A percentile compares a stretch with the other conserved stretches of the same genome.
These are phyloP conservation scores for Carpinus fangiana DNA, from an alignment of 306 rosid genomes.

Conservation along the genomic window DNA sequence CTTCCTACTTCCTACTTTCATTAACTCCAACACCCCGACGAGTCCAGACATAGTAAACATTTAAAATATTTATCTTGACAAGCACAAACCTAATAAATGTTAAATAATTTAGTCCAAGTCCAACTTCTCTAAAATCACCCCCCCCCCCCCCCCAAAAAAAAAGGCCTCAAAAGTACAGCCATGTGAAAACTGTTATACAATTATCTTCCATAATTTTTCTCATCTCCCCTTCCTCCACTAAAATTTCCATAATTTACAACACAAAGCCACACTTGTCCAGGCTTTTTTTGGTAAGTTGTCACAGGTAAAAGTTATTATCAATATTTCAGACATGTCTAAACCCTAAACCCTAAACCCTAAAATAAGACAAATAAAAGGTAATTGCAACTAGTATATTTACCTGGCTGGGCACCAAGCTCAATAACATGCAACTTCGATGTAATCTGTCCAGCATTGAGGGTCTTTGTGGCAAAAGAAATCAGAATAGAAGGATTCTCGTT, in stretches of 20 bases:
- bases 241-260: neutral
- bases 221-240: neutral
- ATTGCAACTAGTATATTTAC: constrained; percentile 39
- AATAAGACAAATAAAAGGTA: constrained; percentile 1
- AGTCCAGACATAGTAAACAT: neutral
- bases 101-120: neutral
- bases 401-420: constrained; percentile 99
- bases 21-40: neutral
- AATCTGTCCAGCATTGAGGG: constrained; percentile 93
- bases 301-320: neutral
- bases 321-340: neutral
- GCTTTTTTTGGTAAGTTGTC: neutral
- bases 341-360: neutral
- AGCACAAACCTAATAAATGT: neutral
- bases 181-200: neutral
- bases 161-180: neutral
- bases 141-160: neutral
- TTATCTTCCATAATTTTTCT: neutral
- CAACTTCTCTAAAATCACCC: neutral
- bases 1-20: neutral
- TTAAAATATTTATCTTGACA: neutral
- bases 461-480: constrained; percentile 90
- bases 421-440: constrained; percentile 90
- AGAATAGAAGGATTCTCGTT: constrained; percentile 86
- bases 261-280: neutral